Evolutionary conservation across 148 eudicot species (phyloP).

Genomic region (Vaccinium corymbosum): DNA sequence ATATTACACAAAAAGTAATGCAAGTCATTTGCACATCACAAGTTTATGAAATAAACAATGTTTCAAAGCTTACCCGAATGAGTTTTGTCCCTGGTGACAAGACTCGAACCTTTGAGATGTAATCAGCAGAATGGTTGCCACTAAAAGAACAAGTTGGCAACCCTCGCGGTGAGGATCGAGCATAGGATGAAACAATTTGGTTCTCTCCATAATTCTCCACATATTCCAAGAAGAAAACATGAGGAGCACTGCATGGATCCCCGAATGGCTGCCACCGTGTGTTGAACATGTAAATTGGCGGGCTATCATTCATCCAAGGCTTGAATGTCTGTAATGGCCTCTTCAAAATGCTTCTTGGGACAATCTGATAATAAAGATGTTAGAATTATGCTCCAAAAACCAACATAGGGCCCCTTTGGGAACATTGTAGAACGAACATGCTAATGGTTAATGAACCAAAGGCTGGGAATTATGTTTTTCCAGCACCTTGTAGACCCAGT

Average conservation of each 20-base stretch:
- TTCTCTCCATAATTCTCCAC: not conserved
- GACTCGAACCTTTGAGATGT: slow-evolving; percentile 18
- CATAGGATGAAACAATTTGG: slow-evolving; percentile 13
- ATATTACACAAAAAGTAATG: no score
- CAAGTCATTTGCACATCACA: not conserved
- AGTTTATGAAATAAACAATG: not conserved
- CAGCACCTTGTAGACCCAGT: no score
- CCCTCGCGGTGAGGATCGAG: slow-evolving; percentile 8
- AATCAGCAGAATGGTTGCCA: slow-evolving; percentile 22
- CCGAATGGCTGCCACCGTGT: not conserved
- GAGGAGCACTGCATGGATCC: slow-evolving; percentile 25
- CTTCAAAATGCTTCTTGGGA: slow-evolving; percentile 23
- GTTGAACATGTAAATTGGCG: slow-evolving; percentile 23
- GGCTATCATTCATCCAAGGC: not conserved
- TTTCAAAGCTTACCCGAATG: slow-evolving; percentile 10
- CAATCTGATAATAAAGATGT: not conserved
- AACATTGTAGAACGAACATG: no score
- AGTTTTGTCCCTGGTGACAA: slow-evolving; percentile 20
- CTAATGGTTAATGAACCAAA: no score
- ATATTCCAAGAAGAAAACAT: slow-evolving; percentile 21
- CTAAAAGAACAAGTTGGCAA: not conserved
- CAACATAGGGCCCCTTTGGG: no score
- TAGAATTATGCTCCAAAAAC: no score
- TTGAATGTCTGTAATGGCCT: slow-evolving; percentile 24
- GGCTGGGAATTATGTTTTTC: no score